Conservation (phyloP, 169 alveolate genomes). For the Neospora caninum region DNA sequence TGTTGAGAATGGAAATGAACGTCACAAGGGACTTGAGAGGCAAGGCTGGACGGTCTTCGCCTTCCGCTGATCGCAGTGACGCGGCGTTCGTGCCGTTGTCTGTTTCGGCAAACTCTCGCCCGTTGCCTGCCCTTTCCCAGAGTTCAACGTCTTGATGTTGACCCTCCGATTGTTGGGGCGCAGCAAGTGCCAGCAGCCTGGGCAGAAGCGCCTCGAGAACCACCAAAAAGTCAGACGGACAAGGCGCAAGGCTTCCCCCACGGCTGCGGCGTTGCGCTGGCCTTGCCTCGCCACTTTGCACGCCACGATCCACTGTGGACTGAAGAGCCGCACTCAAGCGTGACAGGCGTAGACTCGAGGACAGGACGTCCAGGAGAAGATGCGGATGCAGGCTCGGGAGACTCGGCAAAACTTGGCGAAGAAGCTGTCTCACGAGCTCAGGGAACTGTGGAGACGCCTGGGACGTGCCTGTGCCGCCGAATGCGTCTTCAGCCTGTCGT, state of each 20-base stretch:
- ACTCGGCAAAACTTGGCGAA: not conserved
- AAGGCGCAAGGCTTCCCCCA: not conserved
- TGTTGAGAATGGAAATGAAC: not conserved
- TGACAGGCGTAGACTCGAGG: not conserved
- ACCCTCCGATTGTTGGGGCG: not conserved
- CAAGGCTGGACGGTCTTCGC: not conserved
- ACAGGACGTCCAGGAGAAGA: slow-evolving; percentile 5
- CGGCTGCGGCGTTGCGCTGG: not conserved
- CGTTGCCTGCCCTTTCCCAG: not conserved
- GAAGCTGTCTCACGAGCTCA: not conserved
- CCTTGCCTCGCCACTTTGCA: not conserved
- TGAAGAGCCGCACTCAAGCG: not conserved
- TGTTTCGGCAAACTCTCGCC: not conserved
- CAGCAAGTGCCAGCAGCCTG: not conserved
- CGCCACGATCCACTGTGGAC: not conserved
- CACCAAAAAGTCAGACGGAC: not conserved
- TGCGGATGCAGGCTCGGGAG: slow-evolving; percentile 1
- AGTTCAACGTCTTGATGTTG: not conserved
- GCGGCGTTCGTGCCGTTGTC: not conserved
- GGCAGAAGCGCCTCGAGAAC: not conserved
- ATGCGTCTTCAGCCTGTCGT: not conserved
- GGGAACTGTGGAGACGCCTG: not conserved
- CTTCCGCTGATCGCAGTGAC: not conserved
- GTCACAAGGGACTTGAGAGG: not conserved
- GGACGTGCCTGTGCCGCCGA: not conserved